Base-by-base conservation (phyloP, 2,329 filamentous ascomycete species). In the Tolypocladium nubicola region DNA sequence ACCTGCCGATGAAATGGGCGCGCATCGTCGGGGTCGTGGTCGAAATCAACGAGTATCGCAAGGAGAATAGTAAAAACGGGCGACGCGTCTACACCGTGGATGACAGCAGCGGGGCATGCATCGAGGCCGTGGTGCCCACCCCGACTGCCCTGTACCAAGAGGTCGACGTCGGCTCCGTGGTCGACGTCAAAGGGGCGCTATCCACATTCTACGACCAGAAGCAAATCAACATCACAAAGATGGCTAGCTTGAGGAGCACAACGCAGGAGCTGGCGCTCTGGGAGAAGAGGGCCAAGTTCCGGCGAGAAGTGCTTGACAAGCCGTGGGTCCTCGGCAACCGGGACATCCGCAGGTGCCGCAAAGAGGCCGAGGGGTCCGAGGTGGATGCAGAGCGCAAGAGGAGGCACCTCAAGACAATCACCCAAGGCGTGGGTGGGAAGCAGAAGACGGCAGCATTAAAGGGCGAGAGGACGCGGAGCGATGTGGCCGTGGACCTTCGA, bases 1-100 rank as follows among this genome's bases (percentile, higher is more conserved):
- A 91, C 69, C 84, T 92, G 62, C 89, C 89, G 0, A 83, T 93
- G 63, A 83, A 84, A 78, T 92, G 86, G 82, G 81, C 89, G 56
- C 84, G 86, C 60, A 70, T 92, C 38, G 79, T 84, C 9, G 89
- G 89, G 37, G 71, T 90, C 10, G 79, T 93, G 26, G 84, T 91
- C 57, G 82, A 80, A 14, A 71, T 84, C 40, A 79, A 83, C 61
- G 76, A 83, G 26, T 79, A 75, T 57, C 61, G 9, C 47, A 50
- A 35, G 30, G 47, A n/a, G 16, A 19, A 13, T 7, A n/a, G 47
- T 8, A 30, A 50, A 33, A 35, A 65, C 40, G 71, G 70, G 40
- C 73, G 73, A 40, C 75, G 73, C 50, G 71, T 81, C 45, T 84
- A 79, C 63, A 84, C 79, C 2, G 68, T 88, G n/a, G 85, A 88